These are phyloP conservation scores for Fusarium sp. DNA, from an alignment of 2,329 filamentous ascomycete species.

Conservation along the genomic window DNA sequence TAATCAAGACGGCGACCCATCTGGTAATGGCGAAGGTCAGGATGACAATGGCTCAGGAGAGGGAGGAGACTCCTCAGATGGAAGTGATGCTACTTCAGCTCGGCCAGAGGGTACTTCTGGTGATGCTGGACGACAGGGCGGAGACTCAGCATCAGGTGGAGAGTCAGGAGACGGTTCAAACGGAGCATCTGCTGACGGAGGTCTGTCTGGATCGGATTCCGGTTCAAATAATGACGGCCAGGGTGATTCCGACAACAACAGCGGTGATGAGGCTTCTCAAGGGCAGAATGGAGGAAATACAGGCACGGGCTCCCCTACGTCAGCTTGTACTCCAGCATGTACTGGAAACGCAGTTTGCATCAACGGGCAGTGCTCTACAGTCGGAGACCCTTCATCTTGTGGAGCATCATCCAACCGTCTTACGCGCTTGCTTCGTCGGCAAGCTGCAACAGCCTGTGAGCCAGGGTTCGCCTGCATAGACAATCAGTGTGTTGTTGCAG, in stretches of 20 bases:
- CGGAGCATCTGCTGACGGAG: neutral
- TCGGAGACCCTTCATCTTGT: slow-evolving; percentile 17
- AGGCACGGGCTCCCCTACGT: neutral
- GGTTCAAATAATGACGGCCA: neutral
- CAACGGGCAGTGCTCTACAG: slow-evolving; percentile 11
- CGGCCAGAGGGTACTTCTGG: neutral
- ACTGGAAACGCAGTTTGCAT: slow-evolving; percentile 16
- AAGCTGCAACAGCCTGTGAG: slow-evolving; percentile 14
- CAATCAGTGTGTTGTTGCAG: slow-evolving; percentile 6
- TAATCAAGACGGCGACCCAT: neutral
- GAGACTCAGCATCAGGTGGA: neutral
- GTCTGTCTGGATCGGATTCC: neutral
- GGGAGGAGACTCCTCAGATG: neutral
- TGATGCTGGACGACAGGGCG: neutral
- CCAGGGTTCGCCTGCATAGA: slow-evolving; percentile 25
- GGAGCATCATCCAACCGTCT: slow-evolving; percentile 2
- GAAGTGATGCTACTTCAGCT: neutral
- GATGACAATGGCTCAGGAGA: neutral
- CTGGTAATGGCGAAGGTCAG: neutral
- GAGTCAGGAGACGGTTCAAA: neutral
- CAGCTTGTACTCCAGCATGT: slow-evolving; percentile 17
- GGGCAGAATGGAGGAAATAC: neutral
- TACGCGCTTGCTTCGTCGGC: slow-evolving; percentile 16
- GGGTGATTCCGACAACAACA: neutral
- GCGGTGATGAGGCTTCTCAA: neutral